Percentiles rank a stretch among this genome's conserved stretches.
Evolutionary conservation across 2,329 filamentous ascomycete genomes (phyloP).

Genomic region (Hypoxylon sp.): DNA sequence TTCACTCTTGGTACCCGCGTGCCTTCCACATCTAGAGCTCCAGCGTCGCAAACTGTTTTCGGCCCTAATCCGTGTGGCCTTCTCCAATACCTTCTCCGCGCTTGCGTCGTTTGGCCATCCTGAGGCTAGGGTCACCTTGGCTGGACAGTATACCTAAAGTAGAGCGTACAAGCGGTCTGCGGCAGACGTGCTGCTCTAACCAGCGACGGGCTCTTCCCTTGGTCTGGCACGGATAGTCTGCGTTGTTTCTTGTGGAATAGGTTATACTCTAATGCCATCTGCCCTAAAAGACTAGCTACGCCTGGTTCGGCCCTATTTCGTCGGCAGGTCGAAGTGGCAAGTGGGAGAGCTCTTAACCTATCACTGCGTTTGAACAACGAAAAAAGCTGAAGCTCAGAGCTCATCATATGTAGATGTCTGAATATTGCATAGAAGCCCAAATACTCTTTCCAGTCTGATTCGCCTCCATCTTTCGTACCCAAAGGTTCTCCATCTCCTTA

Average conservation of each 20-base stretch:
- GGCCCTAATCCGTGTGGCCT: slow-evolving; percentile 19
- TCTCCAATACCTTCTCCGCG: slow-evolving; percentile 7
- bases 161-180: slow-evolving; percentile 11
- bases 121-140: slow-evolving; percentile 20
- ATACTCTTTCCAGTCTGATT: too few species aligned
- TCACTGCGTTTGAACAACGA: background rate
- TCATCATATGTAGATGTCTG: background rate
- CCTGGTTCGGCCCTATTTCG: too few species aligned
- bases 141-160: slow-evolving; percentile 24
- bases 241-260: background rate
- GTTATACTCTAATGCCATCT: background rate
- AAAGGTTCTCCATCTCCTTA: background rate
- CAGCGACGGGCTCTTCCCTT: slow-evolving; percentile 19
- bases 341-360: background rate
- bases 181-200: slow-evolving; percentile 28
- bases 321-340: background rate
- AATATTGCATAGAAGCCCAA: background rate
- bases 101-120: slow-evolving; percentile 31
- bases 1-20: slow-evolving; percentile 17
- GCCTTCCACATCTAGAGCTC: slow-evolving; percentile 19
- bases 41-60: slow-evolving; percentile 22
- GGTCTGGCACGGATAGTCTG: slow-evolving; percentile 1
- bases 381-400: background rate
- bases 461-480: too few species aligned
- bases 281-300: too few species aligned